These are phyloP conservation scores for Triticum turgidum DNA, from an alignment of 176 grass and related monocot genomes.

Conservation along the genomic window DNA sequence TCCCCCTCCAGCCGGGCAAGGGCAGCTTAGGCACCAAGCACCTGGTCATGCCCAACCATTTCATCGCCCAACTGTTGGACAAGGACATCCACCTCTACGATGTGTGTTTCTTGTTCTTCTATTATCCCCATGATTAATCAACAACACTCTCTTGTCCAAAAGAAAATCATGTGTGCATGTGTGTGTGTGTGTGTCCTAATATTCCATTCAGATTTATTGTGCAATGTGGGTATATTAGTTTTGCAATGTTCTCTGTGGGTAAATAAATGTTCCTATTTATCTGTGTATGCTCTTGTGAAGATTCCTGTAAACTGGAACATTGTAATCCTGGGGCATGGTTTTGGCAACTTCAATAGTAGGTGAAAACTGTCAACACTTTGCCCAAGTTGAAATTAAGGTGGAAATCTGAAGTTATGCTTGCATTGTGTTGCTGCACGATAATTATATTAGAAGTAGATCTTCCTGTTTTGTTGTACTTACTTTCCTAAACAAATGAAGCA, in stretches of 20 bases:
- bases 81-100: slow-evolving; percentile 93
- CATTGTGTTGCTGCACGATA: neutral
- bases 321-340: neutral
- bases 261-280: neutral
- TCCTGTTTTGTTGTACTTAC: neutral
- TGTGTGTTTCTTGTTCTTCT: slow-evolving; percentile 23
- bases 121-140: no score
- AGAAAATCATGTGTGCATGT: no score
- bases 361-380: neutral
- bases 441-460: neutral
- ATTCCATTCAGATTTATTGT: no score
- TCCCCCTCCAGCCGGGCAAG: slow-evolving; percentile 70
- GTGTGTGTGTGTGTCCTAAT: neutral
- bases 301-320: neutral
- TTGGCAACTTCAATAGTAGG: neutral
- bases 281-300: neutral
- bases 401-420: neutral
- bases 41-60: slow-evolving; percentile 83
- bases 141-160: no score
- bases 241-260: neutral
- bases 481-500: neutral
- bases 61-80: slow-evolving; percentile 72
- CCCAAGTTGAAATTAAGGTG: neutral
- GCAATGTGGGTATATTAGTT: neutral
- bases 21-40: slow-evolving; percentile 63